Conservation (phyloP, 2,329 filamentous ascomycete genomes). For the Ophiostoma australiae region DNA sequence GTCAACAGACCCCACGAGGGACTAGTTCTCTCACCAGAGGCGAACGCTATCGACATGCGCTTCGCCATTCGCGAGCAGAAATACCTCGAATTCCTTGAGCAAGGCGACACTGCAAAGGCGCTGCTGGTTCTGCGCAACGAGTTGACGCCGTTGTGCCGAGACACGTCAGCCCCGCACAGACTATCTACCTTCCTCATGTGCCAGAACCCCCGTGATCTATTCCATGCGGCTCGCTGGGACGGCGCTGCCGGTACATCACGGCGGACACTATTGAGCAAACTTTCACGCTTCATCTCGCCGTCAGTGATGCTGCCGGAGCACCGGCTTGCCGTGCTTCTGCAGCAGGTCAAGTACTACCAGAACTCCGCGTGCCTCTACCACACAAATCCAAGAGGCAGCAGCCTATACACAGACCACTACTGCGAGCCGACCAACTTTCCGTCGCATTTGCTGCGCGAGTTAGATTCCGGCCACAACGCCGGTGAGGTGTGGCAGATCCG, state of each 20-base stretch:
- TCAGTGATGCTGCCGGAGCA: conserved; percentile 96
- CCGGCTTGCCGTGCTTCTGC: conserved; percentile 72
- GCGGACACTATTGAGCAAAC: conserved; percentile 66
- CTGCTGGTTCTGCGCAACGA: conserved; percentile 81
- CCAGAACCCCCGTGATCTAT: conserved; percentile 68
- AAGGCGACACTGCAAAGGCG: conserved; percentile 65
- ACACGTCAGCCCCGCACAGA: conserved; percentile 70
- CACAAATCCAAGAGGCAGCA: conserved; percentile 71
- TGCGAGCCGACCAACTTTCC: conserved; percentile 81
- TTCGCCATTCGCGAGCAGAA: conserved; percentile 92
- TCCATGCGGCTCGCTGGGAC: conserved; percentile 75
- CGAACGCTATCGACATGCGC: conserved; percentile 73
- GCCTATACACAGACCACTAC: conserved; percentile 80
- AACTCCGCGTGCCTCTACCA: conserved; percentile 83
- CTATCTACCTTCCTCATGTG: conserved; percentile 92
- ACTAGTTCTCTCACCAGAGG: conserved; percentile 58
- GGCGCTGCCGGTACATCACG: conserved; percentile 72
- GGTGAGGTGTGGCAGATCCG: conserved; percentile 89
- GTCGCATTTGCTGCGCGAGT: conserved; percentile 61
- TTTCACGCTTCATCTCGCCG: conserved; percentile 90
- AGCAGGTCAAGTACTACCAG: conserved; percentile 79
- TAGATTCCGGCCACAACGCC: conserved; percentile 56
- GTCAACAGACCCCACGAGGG: background rate
- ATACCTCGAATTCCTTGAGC: conserved; percentile 83
- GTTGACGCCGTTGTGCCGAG: conserved; percentile 77